phyloP scores from a whole-genome alignment of 495 filamentous ascomycete genomes.

The Tuber brumale region DNA sequence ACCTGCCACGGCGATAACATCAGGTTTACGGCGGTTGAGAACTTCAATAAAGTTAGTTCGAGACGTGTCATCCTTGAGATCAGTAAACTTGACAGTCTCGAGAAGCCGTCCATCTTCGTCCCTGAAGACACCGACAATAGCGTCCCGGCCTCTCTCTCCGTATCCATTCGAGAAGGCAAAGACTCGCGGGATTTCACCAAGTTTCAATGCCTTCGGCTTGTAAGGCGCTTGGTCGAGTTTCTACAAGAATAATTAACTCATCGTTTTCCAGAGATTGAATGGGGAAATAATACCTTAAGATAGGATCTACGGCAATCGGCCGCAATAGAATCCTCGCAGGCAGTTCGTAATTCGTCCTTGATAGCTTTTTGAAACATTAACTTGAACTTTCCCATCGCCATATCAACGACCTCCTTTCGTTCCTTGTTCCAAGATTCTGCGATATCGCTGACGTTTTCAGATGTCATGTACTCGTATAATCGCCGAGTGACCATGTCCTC shows the following conservation, averaged over 20 bases:
- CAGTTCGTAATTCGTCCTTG: conserved; percentile 82
- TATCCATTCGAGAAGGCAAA: conserved; percentile 77
- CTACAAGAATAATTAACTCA: conserved; percentile 23
- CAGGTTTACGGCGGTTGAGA: conserved; percentile 67
- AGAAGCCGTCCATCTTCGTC: conserved; percentile 86
- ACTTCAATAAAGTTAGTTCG: conserved; percentile 64
- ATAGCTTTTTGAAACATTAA: conserved; percentile 78
- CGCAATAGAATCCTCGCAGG: conserved; percentile 83
- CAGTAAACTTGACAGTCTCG: conserved; percentile 77
- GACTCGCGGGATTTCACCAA: conserved; percentile 82
- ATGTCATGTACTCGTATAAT: conserved; percentile 74
- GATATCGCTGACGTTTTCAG: conserved; percentile 88
- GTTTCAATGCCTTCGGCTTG: conserved; percentile 86
- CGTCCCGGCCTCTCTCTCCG: conserved; percentile 65
- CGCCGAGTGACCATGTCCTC: conserved; percentile 64
- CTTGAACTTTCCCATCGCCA: conserved; percentile 75
- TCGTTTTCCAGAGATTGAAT: not conserved
- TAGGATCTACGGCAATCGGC: conserved; percentile 77
- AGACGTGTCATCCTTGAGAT: conserved; percentile 66
- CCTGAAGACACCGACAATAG: conserved; percentile 82
- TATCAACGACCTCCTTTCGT: conserved; percentile 72
- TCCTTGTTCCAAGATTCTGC: conserved; percentile 92
- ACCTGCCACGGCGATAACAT: conserved; percentile 86
- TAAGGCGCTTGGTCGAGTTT: conserved; percentile 91
- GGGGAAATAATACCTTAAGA: conserved; percentile 47